Evolutionary conservation across 495 filamentous ascomycete species (phyloP).

Genomic region (Tuber aestivum): DNA sequence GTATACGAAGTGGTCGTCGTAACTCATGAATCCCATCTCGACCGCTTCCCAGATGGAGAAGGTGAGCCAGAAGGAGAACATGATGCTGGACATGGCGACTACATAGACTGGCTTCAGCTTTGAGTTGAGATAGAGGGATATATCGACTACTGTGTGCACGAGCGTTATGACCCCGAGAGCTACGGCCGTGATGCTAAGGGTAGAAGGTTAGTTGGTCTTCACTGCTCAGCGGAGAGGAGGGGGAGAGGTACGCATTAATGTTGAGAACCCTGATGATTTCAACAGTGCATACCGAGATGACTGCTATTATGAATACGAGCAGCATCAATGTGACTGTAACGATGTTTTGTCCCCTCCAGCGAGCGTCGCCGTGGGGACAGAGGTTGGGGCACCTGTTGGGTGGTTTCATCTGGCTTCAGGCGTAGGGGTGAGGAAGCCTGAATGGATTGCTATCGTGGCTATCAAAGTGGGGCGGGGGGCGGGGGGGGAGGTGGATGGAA

Average conservation of each 20-base stretch:
- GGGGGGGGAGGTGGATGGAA: neutral
- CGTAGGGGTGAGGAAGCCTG: neutral
- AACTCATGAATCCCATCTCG: neutral
- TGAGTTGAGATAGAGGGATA: neutral
- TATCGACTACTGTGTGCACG: neutral
- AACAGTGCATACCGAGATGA: neutral
- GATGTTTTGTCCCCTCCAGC: neutral
- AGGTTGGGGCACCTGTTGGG: neutral
- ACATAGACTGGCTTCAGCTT: neutral
- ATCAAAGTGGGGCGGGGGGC: neutral
- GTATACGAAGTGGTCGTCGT: neutral
- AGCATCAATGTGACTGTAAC: neutral
- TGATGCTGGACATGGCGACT: slow-evolving; percentile 4
- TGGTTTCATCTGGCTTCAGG: neutral
- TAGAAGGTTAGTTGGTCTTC: neutral
- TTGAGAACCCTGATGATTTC: neutral
- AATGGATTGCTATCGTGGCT: neutral
- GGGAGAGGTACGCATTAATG: neutral
- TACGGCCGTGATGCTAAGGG: neutral
- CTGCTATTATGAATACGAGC: neutral
- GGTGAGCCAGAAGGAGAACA: neutral
- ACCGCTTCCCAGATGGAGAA: neutral
- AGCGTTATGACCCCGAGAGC: neutral
- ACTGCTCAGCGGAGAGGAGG: neutral
- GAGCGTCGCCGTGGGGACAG: neutral